These are phyloP conservation scores for Linderniella brevidens DNA, from an alignment of 257 asterid species.

Conservation along the genomic window DNA sequence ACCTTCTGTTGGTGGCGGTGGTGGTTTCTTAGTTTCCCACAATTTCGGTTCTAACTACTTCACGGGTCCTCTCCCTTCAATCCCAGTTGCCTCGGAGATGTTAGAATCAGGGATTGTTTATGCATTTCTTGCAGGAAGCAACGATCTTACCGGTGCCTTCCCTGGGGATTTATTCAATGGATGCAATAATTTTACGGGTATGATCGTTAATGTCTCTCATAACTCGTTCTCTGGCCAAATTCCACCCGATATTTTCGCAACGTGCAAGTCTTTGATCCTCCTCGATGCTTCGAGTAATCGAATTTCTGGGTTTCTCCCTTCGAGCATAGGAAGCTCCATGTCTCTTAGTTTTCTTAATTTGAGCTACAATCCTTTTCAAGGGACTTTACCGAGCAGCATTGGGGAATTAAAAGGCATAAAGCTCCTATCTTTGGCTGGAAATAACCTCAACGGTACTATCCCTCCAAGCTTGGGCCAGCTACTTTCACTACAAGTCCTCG, in stretches of 20 bases:
- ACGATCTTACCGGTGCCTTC: slow-evolving; percentile 57
- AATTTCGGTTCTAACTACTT: slow-evolving; percentile 62
- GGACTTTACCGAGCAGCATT: slow-evolving; percentile 49
- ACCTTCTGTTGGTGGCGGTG: slow-evolving; percentile 21
- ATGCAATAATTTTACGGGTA: slow-evolving; percentile 46
- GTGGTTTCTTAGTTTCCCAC: slow-evolving; percentile 29
- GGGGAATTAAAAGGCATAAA: slow-evolving; percentile 43
- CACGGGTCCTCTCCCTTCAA: slow-evolving; percentile 32
- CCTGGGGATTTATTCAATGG: slow-evolving; percentile 37
- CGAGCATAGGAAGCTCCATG: slow-evolving; percentile 31
- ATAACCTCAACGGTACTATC: slow-evolving; percentile 51
- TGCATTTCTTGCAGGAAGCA: slow-evolving; percentile 66
- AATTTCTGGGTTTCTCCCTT: slow-evolving; percentile 46
- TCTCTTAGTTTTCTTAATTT: slow-evolving; percentile 48
- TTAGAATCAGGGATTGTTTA: slow-evolving; percentile 38
- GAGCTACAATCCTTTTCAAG: slow-evolving; percentile 51
- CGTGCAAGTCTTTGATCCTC: slow-evolving; percentile 38
- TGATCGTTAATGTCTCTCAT: slow-evolving; percentile 45
- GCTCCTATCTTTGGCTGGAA: slow-evolving; percentile 52
- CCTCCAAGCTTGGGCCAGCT: slow-evolving; percentile 55
- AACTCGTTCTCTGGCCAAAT: slow-evolving; percentile 47
- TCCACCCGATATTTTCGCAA: slow-evolving; percentile 35
- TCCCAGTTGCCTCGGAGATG: slow-evolving; percentile 47
- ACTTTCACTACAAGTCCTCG: slow-evolving; percentile 43
- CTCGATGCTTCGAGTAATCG: slow-evolving; percentile 58